Evolutionary conservation across 352 stramenopile genomes (phyloP), one percentile per base, ranked within the genome.

Genomic region (Aphanomyces euteiches): DNA sequence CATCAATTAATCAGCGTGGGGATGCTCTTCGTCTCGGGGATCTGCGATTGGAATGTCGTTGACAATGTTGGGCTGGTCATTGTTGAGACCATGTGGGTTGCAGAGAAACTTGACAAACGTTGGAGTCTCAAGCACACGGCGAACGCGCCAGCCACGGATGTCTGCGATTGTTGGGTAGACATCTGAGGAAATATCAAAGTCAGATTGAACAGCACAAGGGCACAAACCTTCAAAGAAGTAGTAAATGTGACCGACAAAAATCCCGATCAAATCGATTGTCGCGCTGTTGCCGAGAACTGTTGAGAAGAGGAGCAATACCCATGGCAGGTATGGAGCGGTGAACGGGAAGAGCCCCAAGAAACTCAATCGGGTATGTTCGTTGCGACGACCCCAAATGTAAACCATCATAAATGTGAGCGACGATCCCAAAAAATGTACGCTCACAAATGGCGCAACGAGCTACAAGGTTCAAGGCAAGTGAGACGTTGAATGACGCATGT

Each of bases 361-460:
- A 61, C 83, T 98, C 96, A 99, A 99, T 72, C 93, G 87, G 59
- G 99, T 93, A 82, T 98, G 88, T 73, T 96, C 88, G 71, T 98
- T 98, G 41, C 89, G 82, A 68, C 96, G 79, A 39, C 96, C 96
- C 97, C 97, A 99, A 28, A 99, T 80, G 80, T 99, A 99, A 5
- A 99, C 90, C 97, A 99, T 99, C 96, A 99, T 99, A 76, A 99
- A 99, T n/a, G 97, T 98, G 34, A 99, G 82, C 15, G 96, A 98
- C 73, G 90, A 98, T 17, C 97, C 96, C 7, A 99, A 82, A 79
- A 99, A 99, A 69, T 98, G 93, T 45, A 99, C 96, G 74, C 87
- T 95, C 19, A 98, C 85, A 73, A 98, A 99, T 12, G 96, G 95
- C 47, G 97, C 96, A 10, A 98, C 83, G n/a, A 94, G 76, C 88